Percentiles rank a stretch among this genome's conserved stretches.
Evolutionary conservation across 768 basidiomycete genomes (phyloP).

Genomic region (Mycena amicta): DNA sequence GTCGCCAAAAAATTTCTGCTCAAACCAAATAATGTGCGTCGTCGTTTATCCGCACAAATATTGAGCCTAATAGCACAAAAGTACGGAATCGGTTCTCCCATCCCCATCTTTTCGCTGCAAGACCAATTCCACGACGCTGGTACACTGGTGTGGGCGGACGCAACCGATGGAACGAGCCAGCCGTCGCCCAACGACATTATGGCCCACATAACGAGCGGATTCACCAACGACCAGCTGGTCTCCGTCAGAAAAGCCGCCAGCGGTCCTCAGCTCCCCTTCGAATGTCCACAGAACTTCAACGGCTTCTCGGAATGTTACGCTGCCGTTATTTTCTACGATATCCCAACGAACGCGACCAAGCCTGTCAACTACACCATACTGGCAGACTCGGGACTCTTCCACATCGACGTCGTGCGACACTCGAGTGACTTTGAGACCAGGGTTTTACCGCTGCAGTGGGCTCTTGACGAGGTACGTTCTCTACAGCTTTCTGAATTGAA

Average conservation of each 20-base stretch:
- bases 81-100: slow-evolving; percentile 66
- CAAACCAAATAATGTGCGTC: slow-evolving; percentile 62
- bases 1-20: slow-evolving; percentile 62
- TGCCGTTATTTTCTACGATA: slow-evolving; percentile 60
- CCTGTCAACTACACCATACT: slow-evolving; percentile 70
- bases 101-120: slow-evolving; percentile 49
- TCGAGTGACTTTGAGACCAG: slow-evolving; percentile 68
- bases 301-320: slow-evolving; percentile 70
- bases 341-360: slow-evolving; percentile 43
- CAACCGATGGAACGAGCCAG: slow-evolving; percentile 54
- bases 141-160: slow-evolving; percentile 68
- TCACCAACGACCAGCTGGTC: slow-evolving; percentile 47
- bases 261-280: slow-evolving; percentile 49
- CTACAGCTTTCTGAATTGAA: background rate
- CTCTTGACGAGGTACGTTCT: slow-evolving; percentile 63
- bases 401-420: slow-evolving; percentile 68
- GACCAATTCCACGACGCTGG: slow-evolving; percentile 55
- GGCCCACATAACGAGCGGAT: slow-evolving; percentile 54
- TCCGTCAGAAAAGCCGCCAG: slow-evolving; percentile 52
- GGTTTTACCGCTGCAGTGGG: slow-evolving; percentile 76
- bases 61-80: slow-evolving; percentile 25
- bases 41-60: background rate
- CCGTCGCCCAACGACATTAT: slow-evolving; percentile 66
- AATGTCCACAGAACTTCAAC: slow-evolving; percentile 78
- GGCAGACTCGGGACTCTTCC: slow-evolving; percentile 64